Evolutionary conservation across 805 yeast species (phyloP), one percentile per base, ranked within the genome.

Genomic region (Nakazawaea ernobii): DNA sequence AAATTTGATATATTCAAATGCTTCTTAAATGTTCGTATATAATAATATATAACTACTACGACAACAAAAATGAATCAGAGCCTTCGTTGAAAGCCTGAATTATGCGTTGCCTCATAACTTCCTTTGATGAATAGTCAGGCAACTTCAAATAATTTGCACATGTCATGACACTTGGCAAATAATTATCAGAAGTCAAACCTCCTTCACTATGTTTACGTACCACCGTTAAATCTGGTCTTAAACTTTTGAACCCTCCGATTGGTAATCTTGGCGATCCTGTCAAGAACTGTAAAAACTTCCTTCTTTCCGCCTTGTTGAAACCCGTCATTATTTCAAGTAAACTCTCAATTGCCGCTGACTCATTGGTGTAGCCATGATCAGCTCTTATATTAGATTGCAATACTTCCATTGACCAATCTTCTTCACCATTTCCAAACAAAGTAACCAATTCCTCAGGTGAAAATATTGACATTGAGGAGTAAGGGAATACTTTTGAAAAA

Each of bases 131-230:
- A 60, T 92, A 94, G 52, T 85, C 78, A 5, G 99, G 98, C 17
- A 94, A 68, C 62, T 92, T 92, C 54, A 92, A 71, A 60, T 92
- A 94, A 61, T 92, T 92, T 3, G 95, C 97, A 70, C 99, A 92
- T 0, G 99, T 92, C 99, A 92, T 92, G 2, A 94, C 99, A 66
- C 96, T 88, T 1, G 99, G 98, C 48, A 94, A 70, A 59, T 84
- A 90, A 51, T 82, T 89, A 63, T 92, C 96, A 5, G 86, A 75
- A 10, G 67, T 64, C 26, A 77, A 60, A 0, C 82, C 84, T 41
- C 76, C 81, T 45, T 92, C 98, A n/a, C 84, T 75, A 49, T 76
- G 82, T 59, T 88, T 90, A 51, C 88, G 67, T 1, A 94, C 98
- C 32, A 94, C 90, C 0, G 98, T 92, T 41, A 92, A 74, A 45